These are phyloP conservation scores for Backusella australiensis DNA, from an alignment of 192 early-diverging fungal genomes.

Conservation along the genomic window DNA sequence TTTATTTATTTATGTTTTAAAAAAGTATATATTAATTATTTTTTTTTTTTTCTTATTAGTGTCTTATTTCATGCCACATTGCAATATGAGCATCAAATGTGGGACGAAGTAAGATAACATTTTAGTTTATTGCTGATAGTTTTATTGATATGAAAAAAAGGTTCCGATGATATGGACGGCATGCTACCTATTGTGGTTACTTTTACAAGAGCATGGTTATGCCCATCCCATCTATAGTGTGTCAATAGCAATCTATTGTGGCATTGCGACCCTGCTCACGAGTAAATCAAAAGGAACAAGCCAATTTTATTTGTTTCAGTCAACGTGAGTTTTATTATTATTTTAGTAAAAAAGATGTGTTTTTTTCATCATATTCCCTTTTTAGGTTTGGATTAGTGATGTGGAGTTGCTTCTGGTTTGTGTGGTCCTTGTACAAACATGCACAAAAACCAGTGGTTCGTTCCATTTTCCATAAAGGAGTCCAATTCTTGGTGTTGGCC, in stretches of 20 bases:
- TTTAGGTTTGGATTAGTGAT: constrained; percentile 28
- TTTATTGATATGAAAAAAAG: background rate
- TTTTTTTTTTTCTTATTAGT: constrained; percentile 5
- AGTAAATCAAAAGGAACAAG: constrained; percentile 27
- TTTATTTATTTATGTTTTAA: background rate
- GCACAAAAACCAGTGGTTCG: constrained; percentile 7
- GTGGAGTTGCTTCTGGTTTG: constrained; percentile 36
- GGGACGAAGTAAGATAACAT: constrained; percentile 28
- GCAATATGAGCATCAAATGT: constrained; percentile 36
- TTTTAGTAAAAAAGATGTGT: background rate
- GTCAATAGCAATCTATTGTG: constrained; percentile 21
- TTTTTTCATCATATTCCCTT: background rate
- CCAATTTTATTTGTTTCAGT: constrained; percentile 34
- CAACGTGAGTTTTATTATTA: constrained; percentile 19
- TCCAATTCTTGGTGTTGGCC: constrained; percentile 16
- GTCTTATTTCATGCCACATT: constrained; percentile 34
- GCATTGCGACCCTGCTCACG: constrained; percentile 23
- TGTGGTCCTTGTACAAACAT: constrained; percentile 29
- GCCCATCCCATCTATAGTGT: background rate
- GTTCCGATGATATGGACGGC: constrained; percentile 37
- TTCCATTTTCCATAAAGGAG: constrained; percentile 20
- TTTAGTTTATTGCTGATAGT: constrained; percentile 3
- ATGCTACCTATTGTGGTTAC: constrained; percentile 30
- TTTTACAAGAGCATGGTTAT: constrained; percentile 24
- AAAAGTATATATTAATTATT: background rate